phyloP scores from a whole-genome alignment of 2,329 filamentous ascomycete genomes.

The Achaetomium macrosporum region DNA sequence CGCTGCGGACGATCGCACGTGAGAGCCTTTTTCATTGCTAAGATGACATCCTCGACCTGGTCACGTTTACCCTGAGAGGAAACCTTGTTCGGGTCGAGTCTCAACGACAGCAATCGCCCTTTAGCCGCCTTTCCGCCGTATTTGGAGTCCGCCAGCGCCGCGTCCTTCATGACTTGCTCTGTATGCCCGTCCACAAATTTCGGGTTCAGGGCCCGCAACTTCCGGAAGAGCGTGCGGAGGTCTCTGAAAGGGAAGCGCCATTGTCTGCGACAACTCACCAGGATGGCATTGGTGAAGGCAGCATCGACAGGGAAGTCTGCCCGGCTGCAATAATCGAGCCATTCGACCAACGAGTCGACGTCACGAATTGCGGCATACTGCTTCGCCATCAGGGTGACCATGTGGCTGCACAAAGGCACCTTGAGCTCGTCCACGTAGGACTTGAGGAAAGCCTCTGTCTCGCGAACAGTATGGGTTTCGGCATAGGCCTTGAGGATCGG shows the following conservation, averaged over 20 bases:
- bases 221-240: constrained; percentile 31
- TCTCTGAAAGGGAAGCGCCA: constrained; percentile 36
- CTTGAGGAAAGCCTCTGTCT: constrained; percentile 37
- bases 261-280: constrained; percentile 32
- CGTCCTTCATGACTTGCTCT: constrained; percentile 33
- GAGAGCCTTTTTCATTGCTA: constrained; percentile 39
- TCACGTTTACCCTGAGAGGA: constrained; percentile 25
- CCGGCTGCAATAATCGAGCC: constrained; percentile 36
- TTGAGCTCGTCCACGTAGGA: constrained; percentile 32
- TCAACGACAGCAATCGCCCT: constrained; percentile 26
- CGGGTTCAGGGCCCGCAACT: constrained; percentile 30
- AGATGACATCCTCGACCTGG: constrained; percentile 30
- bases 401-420: constrained; percentile 32
- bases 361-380: constrained; percentile 38
- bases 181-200: constrained; percentile 34
- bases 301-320: constrained; percentile 34
- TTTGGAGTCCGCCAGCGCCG: constrained; percentile 31
- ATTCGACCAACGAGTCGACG: constrained; percentile 33
- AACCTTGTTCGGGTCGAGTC: constrained; percentile 20
- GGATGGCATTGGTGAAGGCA: constrained; percentile 36
- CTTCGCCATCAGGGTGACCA: constrained; percentile 40
- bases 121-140: constrained; percentile 13
- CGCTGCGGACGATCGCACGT: constrained; percentile 28
- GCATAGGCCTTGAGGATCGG: constrained; percentile 36
- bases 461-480: constrained; percentile 33